Percentiles rank a stretch among this genome's conserved stretches.
These are phyloP conservation scores for Gnomoniopsis smithogilvyi DNA, from an alignment of 2,329 filamentous ascomycete species.

Conservation along the genomic window DNA sequence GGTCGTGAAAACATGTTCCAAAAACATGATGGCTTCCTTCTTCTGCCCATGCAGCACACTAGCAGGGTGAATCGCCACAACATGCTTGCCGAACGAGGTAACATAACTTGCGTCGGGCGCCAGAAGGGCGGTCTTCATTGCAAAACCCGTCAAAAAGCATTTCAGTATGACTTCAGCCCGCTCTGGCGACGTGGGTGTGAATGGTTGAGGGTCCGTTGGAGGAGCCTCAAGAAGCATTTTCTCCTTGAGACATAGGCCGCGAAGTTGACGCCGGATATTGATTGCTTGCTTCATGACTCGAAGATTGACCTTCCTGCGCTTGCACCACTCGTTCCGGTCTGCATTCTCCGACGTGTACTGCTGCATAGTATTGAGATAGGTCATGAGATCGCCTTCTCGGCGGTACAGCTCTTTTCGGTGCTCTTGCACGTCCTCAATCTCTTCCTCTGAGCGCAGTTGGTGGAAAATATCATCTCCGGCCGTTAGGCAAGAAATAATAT, in stretches of 20 bases:
- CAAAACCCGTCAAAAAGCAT: slow-evolving; percentile 62
- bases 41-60: slow-evolving; percentile 62
- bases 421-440: slow-evolving; percentile 49
- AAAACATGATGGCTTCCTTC: slow-evolving; percentile 65
- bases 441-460: slow-evolving; percentile 56
- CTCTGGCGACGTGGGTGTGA: slow-evolving; percentile 52
- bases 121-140: slow-evolving; percentile 57
- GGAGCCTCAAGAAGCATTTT: slow-evolving; percentile 45
- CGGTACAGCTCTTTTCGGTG: slow-evolving; percentile 55
- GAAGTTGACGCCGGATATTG: slow-evolving; percentile 60
- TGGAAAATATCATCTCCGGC: slow-evolving; percentile 62
- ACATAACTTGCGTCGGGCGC: slow-evolving; percentile 59
- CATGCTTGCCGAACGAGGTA: slow-evolving; percentile 57
- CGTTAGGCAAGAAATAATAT: slow-evolving; percentile 69
- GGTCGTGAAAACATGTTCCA: slow-evolving; percentile 64
- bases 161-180: slow-evolving; percentile 52
- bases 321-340: slow-evolving; percentile 57
- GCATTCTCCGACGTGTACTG: slow-evolving; percentile 55
- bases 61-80: slow-evolving; percentile 59
- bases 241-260: slow-evolving; percentile 51
- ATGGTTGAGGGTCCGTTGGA: slow-evolving; percentile 52
- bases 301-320: slow-evolving; percentile 51
- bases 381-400: slow-evolving; percentile 63
- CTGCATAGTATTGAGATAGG: slow-evolving; percentile 61
- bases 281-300: slow-evolving; percentile 62